These are phyloP conservation scores for Quercus lobata DNA, from an alignment of 331 rosid genomes.

Conservation along the genomic window DNA sequence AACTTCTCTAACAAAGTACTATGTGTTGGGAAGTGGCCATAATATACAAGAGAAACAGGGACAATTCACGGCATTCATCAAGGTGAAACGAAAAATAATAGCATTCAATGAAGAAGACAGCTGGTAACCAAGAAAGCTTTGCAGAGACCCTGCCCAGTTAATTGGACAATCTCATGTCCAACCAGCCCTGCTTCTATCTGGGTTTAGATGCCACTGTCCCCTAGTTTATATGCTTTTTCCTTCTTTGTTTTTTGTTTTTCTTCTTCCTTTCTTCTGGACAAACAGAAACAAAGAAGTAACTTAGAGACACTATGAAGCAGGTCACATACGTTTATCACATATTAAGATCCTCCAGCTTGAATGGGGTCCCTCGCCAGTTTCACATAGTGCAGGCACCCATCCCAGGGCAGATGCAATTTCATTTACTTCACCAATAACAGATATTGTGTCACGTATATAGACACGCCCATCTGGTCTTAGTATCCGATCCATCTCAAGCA, in stretches of 20 bases:
- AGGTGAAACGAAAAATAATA: not conserved
- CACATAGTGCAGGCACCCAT: conserved; percentile 48
- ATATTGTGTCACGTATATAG: conserved; percentile 62
- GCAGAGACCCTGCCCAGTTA: not conserved
- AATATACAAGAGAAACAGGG: not conserved
- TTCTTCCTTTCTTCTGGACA: not conserved
- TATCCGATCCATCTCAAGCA: conserved; percentile 91
- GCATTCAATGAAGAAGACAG: not conserved
- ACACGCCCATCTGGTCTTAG: conserved; percentile 82
- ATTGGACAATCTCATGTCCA: not conserved
- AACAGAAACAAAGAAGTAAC: not conserved
- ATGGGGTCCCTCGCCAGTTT: conserved; percentile 80
- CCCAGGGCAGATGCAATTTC: conserved; percentile 67
- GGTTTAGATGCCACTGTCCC: not conserved
- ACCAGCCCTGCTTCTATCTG: not conserved
- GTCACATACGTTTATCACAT: conserved; percentile 60
- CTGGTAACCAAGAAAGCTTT: not conserved
- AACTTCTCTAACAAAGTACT: not conserved
- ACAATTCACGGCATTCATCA: not conserved
- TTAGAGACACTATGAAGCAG: conserved; percentile 3
- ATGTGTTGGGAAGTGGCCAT: not conserved
- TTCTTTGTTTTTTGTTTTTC: not conserved
- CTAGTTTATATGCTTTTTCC: not conserved
- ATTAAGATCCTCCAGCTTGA: conserved; percentile 74
- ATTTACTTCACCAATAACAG: conserved; percentile 52